A percentile compares a stretch with the other conserved stretches of the same genome.
Conservation (phyloP, 164 flowering plant genomes). For the Aristolochia contorta region DNA sequence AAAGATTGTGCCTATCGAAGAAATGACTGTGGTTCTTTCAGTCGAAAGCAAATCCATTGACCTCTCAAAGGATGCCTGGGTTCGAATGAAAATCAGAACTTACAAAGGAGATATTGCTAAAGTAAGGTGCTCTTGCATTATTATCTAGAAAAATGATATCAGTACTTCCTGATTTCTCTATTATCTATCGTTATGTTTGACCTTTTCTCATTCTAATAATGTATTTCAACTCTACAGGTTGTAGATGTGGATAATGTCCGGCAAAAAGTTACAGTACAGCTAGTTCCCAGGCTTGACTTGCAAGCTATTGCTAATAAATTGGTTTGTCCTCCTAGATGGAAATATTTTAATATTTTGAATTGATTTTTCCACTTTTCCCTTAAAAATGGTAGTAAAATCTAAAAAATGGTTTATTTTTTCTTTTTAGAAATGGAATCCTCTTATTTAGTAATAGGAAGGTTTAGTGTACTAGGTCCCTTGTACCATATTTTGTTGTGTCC, state of each 20-base stretch:
- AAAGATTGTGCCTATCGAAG: constrained; percentile 82
- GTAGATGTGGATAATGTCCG: constrained; percentile 90
- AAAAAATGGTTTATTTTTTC: background rate
- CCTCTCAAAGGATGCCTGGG: constrained; percentile 82
- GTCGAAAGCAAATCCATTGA: constrained; percentile 90
- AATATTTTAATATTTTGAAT: too few species aligned
- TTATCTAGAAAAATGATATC: too few species aligned
- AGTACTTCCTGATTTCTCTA: too few species aligned
- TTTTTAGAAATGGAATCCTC: background rate
- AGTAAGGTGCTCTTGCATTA: constrained; percentile 24
- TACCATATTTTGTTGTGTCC: too few species aligned
- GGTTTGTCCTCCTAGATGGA: constrained; percentile 25
- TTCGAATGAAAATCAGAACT: constrained; percentile 83
- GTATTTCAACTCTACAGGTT: constrained; percentile 36
- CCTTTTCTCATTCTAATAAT: constrained; percentile 1
- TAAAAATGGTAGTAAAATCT: background rate
- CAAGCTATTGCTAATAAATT: constrained; percentile 73
- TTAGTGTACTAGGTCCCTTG: too few species aligned
- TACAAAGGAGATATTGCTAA: constrained; percentile 97
- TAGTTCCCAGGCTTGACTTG: constrained; percentile 86
- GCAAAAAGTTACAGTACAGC: constrained; percentile 76
- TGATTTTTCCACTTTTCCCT: too few species aligned
- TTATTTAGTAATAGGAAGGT: background rate
- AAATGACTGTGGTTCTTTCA: constrained; percentile 96
- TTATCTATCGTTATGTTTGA: background rate